Base-by-base conservation (phyloP, 257 asterid genomes). In the Solanum sitiens region DNA sequence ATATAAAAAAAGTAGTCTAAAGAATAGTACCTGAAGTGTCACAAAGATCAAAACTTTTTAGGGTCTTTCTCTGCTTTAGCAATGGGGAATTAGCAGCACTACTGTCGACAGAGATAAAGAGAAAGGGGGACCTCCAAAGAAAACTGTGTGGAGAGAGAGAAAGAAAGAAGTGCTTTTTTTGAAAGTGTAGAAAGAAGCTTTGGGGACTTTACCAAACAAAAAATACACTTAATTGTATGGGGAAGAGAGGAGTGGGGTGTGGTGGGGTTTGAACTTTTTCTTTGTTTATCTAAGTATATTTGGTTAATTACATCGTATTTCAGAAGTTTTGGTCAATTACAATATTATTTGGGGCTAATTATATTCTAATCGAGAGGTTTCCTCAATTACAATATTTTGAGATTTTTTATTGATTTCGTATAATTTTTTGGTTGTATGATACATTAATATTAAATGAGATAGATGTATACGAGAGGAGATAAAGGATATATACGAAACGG, bases 81-180 rank as follows among this genome's bases (percentile, higher is more conserved):
- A 72, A 86, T 47, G 72, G 25, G 67, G 84, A 18, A 71, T 44
- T 77, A 77, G 84, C 20, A 42, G 63, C 84, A 77, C 63, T 77
- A 77, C 39, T 42, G 84, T 77, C 25, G 84, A 79, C 84, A 79
- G 84, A 79, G 84, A 79, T 79, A 74, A 40, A 86, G 82, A 86
- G 82, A 70, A 21, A 30, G 76, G 47, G 33, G 44, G 67, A 32
- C 68, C 70, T 63, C 32, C 21, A 42, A 67, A 32, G 45, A n/a
- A 30, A 75, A 71, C 11, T 71, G 83, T 86, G 47, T 13, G 65
- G 67, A 72, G 71, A 45, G 71, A 45, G 33, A 23, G 70, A 16
- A 21, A 45, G 65, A 40, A 67, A 39, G 42, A 86, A 18, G 44
- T 21, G 42, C 44, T 30, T 20, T 44, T 65, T 56, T 33, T 71